Base-by-base conservation (phyloP, 805 yeast genomes). In the Candida sanyiensis region DNA sequence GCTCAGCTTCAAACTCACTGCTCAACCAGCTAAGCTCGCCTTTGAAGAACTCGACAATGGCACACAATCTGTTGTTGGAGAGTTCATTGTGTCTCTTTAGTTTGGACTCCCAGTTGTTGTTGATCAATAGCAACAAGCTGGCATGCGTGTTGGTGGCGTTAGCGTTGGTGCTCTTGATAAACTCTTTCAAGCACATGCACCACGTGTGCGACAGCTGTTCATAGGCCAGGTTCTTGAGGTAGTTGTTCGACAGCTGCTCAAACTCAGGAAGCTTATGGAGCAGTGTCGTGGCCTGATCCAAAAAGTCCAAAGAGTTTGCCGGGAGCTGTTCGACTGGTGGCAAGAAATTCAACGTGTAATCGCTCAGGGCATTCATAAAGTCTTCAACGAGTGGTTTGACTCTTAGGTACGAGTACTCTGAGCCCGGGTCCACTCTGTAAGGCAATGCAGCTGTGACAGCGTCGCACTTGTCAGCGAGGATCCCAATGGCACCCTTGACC, bases 341-440 rank as follows among this genome's bases (percentile, higher is more conserved):
- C 44, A 86, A 63, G 49, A 80, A 81, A 49, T 73, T 75, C 42
- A 81, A 64, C 5, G 84, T 78, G 56, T 80, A 85, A 58, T 86
- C 96, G 13, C 83, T 75, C 38, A 87, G 63, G 17, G 85, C 77
- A 45, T 70, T 67, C 43, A 83, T 70, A 49, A 86, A 84, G 48
- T 83, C 93, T 42, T 73, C 73, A 45, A 84, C 70, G 42, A 66
- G 61, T 6, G 82, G 74, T 51, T 83, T 77, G 26, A 87, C 83
- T 40, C 95, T 68, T 41, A 83, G 61, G 56, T 76, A 86, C 5
- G 89, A 77, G 54, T 86, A 86, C 57, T 86, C 95, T 33, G 83
- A 75, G 26, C 72, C 67, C 8, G 71, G 67, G 49, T 83, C 88
- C 46, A 85, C 86, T 47, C 80, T 79, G 57, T 83, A 85, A 1